Conservation (phyloP, 345 rosid genomes). For the Gossypioides kirkii region DNA sequence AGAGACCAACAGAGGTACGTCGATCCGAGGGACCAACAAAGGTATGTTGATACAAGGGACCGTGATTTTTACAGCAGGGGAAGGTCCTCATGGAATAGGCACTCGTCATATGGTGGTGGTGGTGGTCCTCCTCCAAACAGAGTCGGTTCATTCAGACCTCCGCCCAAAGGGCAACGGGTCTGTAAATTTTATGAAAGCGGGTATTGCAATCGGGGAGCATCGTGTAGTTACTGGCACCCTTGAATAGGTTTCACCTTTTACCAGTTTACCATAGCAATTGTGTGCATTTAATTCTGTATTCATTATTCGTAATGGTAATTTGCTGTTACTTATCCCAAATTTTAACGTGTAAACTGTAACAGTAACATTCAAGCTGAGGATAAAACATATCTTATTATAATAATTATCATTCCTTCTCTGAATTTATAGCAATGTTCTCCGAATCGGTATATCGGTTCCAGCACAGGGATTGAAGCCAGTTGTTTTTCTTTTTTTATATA, state of each 20-base stretch:
- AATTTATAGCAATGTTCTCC: neutral
- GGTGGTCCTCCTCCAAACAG: constrained; percentile 42
- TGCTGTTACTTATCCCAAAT: constrained; percentile 15
- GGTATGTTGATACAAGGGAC: constrained; percentile 48
- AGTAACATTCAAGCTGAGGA: constrained; percentile 18
- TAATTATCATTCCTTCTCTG: neutral
- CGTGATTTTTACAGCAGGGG: constrained; percentile 43
- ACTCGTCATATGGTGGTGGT: constrained; percentile 24
- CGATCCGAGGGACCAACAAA: neutral
- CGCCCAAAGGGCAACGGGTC: constrained; percentile 65
- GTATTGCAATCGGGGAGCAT: constrained; percentile 67
- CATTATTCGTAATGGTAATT: constrained; percentile 25
- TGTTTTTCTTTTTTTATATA: no score
- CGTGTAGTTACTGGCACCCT: constrained; percentile 77
- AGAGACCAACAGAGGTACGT: neutral
- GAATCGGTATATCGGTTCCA: no score
- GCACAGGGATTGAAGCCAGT: no score
- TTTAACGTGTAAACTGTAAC: constrained; percentile 22
- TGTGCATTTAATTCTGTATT: constrained; percentile 25
- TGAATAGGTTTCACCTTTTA: constrained; percentile 19
- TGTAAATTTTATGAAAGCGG: constrained; percentile 83
- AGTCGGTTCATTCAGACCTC: constrained; percentile 41
- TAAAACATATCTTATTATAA: neutral
- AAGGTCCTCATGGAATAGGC: constrained; percentile 45
- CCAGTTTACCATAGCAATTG: constrained; percentile 15